phyloP scores from a whole-genome alignment of 106 monocot genomes.

The Dioscorea alata region DNA sequence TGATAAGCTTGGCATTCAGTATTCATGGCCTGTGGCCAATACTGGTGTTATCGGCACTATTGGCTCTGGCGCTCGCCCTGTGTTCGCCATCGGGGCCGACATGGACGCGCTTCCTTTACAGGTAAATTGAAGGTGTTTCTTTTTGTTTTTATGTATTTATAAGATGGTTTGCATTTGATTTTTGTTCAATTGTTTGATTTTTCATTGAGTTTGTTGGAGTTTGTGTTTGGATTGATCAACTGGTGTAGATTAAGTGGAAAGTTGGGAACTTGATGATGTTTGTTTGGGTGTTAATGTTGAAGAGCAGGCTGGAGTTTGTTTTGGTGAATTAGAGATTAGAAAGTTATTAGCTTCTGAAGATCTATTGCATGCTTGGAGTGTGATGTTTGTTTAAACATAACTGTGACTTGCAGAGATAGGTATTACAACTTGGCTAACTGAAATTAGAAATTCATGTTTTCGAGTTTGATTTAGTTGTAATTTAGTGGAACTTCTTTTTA shows the following conservation, averaged over 20 bases:
- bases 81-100: slow-evolving; percentile 58
- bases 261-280: not conserved
- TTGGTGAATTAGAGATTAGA: not conserved
- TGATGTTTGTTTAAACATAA: no score
- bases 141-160: not conserved
- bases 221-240: not conserved
- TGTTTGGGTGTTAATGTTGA: not conserved
- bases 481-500: no score
- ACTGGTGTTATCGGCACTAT: slow-evolving; percentile 71
- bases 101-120: slow-evolving; percentile 67
- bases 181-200: not conserved
- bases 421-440: no score
- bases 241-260: not conserved
- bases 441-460: no score
- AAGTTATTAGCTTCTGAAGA: no score
- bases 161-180: no score
- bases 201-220: not conserved
- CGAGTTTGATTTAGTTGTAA: no score
- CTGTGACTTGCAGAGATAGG: no score
- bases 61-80: slow-evolving; percentile 54
- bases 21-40: slow-evolving; percentile 60
- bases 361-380: no score
- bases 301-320: not conserved
- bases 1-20: slow-evolving; percentile 51
- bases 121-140: slow-evolving; percentile 15